These are phyloP conservation scores for Conticribra weissflogii DNA, from an alignment of 108 stramenopile species.

Conservation along the genomic window DNA sequence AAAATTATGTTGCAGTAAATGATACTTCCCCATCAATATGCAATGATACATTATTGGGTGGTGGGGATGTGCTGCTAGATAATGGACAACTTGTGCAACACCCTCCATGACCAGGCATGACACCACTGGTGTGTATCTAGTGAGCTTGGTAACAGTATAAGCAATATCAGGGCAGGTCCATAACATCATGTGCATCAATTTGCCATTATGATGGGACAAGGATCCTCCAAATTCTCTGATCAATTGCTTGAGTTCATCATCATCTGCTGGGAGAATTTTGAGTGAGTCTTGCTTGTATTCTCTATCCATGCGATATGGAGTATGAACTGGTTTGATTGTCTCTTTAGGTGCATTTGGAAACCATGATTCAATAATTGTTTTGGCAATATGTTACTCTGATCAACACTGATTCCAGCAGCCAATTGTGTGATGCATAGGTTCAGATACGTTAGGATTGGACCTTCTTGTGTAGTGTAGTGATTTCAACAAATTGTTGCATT, in stretches of 20 bases:
- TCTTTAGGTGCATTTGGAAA: not conserved
- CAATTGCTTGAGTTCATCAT: not conserved
- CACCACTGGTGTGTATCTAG: constrained; percentile 10
- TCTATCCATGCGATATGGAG: constrained; percentile 20
- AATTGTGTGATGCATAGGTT: constrained; percentile 8
- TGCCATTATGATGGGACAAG: not conserved
- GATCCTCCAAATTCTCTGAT: constrained; percentile 1
- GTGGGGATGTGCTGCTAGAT: constrained; percentile 14
- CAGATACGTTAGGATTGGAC: constrained; percentile 7
- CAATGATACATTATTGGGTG: constrained; percentile 14
- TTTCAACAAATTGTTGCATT: not conserved
- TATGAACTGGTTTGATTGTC: constrained; percentile 8
- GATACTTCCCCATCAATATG: not conserved
- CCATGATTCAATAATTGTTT: not conserved
- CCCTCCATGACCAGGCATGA: constrained; percentile 4
- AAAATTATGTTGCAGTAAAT: not conserved
- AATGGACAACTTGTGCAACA: not conserved
- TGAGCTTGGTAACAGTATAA: constrained; percentile 1
- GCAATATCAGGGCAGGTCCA: constrained; percentile 23
- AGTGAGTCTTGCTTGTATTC: constrained; percentile 12
- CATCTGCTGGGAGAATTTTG: constrained; percentile 5
- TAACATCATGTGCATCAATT: constrained; percentile 16
- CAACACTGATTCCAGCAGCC: not conserved
- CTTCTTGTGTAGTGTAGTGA: constrained; percentile 8
- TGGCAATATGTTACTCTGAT: constrained; percentile 6